Percentiles rank a stretch among this genome's conserved stretches.
Evolutionary conservation across 805 yeast species (phyloP).

Genomic region (Dipodascopsis uninucleata): DNA sequence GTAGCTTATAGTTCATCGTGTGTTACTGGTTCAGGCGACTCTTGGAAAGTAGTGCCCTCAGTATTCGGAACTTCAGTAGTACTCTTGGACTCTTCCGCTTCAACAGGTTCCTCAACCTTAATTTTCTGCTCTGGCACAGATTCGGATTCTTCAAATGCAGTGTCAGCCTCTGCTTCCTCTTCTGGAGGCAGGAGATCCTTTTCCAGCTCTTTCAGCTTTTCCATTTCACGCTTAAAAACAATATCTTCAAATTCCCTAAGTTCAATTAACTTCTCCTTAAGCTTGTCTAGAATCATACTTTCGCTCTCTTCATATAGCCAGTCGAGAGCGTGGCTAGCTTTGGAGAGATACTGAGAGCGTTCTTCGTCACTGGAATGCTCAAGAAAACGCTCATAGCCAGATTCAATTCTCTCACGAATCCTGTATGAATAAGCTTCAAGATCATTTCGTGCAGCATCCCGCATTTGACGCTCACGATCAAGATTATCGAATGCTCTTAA

Average conservation of each 20-base stretch:
- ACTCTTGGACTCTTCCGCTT: constrained; percentile 2
- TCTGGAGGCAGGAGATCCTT: constrained; percentile 11
- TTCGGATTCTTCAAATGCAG: constrained; percentile 4
- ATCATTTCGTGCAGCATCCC: constrained; percentile 60
- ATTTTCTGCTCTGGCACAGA: constrained; percentile 2
- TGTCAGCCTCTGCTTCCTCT: constrained; percentile 13
- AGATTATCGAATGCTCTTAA: constrained; percentile 50
- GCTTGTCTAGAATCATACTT: constrained; percentile 42
- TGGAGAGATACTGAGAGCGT: constrained; percentile 27
- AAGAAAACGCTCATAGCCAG: constrained; percentile 38
- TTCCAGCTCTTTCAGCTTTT: not conserved
- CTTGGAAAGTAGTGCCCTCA: too few relatives aligned
- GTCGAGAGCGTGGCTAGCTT: constrained; percentile 49
- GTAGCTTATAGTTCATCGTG: too few relatives aligned
- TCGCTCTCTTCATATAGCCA: constrained; percentile 78
- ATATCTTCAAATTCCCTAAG: constrained; percentile 25
- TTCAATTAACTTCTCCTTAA: constrained; percentile 36
- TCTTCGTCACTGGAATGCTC: constrained; percentile 34
- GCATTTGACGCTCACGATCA: constrained; percentile 52
- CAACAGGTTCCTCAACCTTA: not conserved
- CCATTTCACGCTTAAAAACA: constrained; percentile 17
- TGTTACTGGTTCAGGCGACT: too few relatives aligned
- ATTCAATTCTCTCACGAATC: constrained; percentile 57
- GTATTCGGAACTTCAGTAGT: too few relatives aligned
- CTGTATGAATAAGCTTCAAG: constrained; percentile 73